phyloP scores from a whole-genome alignment of 495 filamentous ascomycete species.

The Penicillium tannophilum region DNA sequence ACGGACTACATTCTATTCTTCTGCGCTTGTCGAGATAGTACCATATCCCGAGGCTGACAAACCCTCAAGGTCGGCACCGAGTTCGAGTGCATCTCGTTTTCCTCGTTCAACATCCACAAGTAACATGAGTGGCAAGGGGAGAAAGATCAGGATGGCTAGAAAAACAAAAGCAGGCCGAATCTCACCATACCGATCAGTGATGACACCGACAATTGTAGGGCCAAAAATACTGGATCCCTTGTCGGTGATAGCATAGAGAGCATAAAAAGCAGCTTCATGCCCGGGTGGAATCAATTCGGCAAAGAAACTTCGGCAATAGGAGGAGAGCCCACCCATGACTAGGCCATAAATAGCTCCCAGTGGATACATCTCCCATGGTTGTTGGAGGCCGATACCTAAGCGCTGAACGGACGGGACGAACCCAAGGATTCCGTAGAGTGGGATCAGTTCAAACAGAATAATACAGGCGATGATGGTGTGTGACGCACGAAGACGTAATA shows the following conservation, averaged over 20 bases:
- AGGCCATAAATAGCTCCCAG: constrained; percentile 89
- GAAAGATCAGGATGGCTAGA: constrained; percentile 75
- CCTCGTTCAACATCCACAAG: constrained; percentile 90
- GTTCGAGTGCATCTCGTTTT: constrained; percentile 70
- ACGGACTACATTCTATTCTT: not conserved
- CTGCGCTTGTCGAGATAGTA: constrained; percentile 17
- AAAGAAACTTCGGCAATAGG: constrained; percentile 90
- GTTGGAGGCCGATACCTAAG: constrained; percentile 82
- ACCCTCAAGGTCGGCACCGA: constrained; percentile 67
- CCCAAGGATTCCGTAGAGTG: constrained; percentile 85
- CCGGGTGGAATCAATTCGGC: constrained; percentile 92
- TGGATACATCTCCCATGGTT: constrained; percentile 97
- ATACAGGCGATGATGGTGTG: constrained; percentile 93
- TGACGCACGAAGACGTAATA: constrained; percentile 65
- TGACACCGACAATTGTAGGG: constrained; percentile 87
- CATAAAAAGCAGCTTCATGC: constrained; percentile 94
- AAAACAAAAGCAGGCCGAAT: constrained; percentile 95
- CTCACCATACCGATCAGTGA: constrained; percentile 86
- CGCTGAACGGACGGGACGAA: constrained; percentile 80
- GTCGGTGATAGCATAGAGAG: constrained; percentile 95
- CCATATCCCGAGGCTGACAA: constrained; percentile 27
- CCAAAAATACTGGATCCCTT: constrained; percentile 96
- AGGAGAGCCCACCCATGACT: constrained; percentile 88
- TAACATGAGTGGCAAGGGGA: constrained; percentile 82
- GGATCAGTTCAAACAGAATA: constrained; percentile 86